These are phyloP conservation scores for Nectriaceae sp. DNA, from an alignment of 2,329 filamentous ascomycete species.

Conservation along the genomic window DNA sequence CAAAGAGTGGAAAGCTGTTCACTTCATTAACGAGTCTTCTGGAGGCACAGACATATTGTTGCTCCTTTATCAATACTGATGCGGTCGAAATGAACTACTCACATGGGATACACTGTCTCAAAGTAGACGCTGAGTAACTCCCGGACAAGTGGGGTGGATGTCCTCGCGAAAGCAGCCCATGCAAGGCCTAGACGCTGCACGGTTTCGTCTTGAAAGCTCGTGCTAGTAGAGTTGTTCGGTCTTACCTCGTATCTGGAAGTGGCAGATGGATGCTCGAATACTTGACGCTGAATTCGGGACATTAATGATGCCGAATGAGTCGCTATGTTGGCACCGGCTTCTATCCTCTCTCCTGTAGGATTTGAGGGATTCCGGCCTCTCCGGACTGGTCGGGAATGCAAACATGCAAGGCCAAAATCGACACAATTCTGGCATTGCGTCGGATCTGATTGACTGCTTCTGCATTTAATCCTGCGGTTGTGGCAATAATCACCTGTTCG, in stretches of 20 bases:
- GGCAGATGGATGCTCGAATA: background rate
- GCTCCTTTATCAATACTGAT: conserved; percentile 42
- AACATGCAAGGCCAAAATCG: conserved; percentile 38
- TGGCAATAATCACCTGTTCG: conserved; percentile 48
- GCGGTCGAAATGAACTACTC: conserved; percentile 50
- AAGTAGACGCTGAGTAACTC: conserved; percentile 51
- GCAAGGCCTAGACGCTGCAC: background rate
- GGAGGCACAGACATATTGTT: background rate
- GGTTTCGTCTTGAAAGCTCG: background rate
- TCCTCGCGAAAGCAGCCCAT: background rate
- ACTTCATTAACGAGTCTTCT: background rate
- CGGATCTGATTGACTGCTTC: conserved; percentile 33
- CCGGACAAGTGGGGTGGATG: conserved; percentile 32
- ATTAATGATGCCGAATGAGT: background rate
- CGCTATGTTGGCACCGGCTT: background rate
- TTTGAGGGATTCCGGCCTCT: conserved; percentile 1
- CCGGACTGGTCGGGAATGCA: conserved; percentile 1
- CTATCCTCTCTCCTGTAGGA: background rate
- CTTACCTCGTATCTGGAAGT: background rate
- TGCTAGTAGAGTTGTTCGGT: background rate
- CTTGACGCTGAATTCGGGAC: background rate
- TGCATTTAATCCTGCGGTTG: conserved; percentile 24
- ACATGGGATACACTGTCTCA: conserved; percentile 55
- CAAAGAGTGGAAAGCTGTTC: background rate
- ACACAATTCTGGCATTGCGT: conserved; percentile 49